Base-by-base conservation (phyloP, 148 eudicot species). In the Diospyros kaki region DNA sequence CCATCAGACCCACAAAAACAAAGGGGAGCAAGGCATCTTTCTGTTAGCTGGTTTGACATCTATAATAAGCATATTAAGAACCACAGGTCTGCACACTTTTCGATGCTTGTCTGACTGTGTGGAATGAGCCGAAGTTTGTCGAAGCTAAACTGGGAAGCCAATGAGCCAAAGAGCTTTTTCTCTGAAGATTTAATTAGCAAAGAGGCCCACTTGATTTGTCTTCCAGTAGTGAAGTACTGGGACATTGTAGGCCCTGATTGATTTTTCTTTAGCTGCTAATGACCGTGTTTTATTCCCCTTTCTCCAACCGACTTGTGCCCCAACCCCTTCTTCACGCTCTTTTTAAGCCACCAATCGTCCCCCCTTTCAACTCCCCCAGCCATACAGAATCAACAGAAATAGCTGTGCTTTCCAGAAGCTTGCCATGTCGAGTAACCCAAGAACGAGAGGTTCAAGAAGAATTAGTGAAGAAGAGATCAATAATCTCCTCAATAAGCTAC, bases 401-500 rank as follows among this genome's bases (percentile, higher is more conserved):
- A 41, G 54, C 7, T 44, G 65, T 11, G 65, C 52, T 17, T 9
- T 38, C 10, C 68, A 71, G 65, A 6, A 10, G 38, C 18, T 12
- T 40, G 9, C 10, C 6, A 72, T 78, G 62, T 72, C 80, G 28
- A 28, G 28, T 9, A 72, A 68, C 28, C 41, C 77, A 5, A 75
- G 66, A 44, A 40, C 4, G 46, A 64, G 38, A 41, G 15, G 58
- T 59, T 75, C 79, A 68, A 54, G 76, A 50, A 54, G 42, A 1
- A 63, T 50, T 13, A 66, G 13, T 62, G 75, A 76, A 72, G 74
- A 62, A 5, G 77, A 79, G 85, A 72, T 76, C 59, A 76, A 68
- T 67, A 79, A 82, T 3, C 71, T 75, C 51, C 12, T 82, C 66
- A 14, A 60, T 28, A 82, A 78, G 18, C 65, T 82, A 53, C 85